Conservation (phyloP, 805 yeast genomes). For the Candida nitratophila region DNA sequence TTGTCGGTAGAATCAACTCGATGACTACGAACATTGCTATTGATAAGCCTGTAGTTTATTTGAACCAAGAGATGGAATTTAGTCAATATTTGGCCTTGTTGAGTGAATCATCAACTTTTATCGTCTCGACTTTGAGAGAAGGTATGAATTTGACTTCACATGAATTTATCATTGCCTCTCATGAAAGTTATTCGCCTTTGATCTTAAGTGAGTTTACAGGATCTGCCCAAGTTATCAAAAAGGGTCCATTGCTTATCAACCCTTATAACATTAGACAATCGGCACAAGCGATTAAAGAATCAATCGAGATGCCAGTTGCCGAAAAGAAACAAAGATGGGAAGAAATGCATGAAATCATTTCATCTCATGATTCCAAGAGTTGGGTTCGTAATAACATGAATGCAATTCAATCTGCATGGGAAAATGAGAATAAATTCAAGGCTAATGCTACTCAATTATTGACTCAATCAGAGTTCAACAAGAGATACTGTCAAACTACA, state of each 20-base stretch:
- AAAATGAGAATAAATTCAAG: slow-evolving; percentile 23
- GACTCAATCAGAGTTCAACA: slow-evolving; percentile 27
- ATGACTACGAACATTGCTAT: slow-evolving; percentile 63
- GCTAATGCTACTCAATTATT: slow-evolving; percentile 13
- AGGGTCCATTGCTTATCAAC: slow-evolving; percentile 72
- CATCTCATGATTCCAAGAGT: slow-evolving; percentile 58
- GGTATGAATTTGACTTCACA: slow-evolving; percentile 97
- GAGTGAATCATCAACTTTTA: slow-evolving; percentile 79
- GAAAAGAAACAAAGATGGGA: slow-evolving; percentile 62
- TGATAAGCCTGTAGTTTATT: slow-evolving; percentile 76
- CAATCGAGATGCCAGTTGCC: slow-evolving; percentile 56
- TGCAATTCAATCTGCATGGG: slow-evolving; percentile 46
- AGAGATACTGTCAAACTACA: slow-evolving; percentile 24
- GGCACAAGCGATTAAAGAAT: slow-evolving; percentile 52
- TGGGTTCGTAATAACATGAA: slow-evolving; percentile 63
- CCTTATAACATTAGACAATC: slow-evolving; percentile 83
- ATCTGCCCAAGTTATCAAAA: slow-evolving; percentile 68
- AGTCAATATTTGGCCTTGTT: slow-evolving; percentile 84
- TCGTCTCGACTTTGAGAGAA: slow-evolving; percentile 88
- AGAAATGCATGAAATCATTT: slow-evolving; percentile 48
- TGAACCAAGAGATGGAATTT: slow-evolving; percentile 85
- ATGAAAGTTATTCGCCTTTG: slow-evolving; percentile 68
- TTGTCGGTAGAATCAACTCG: slow-evolving; percentile 83
- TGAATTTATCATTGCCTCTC: slow-evolving; percentile 77
- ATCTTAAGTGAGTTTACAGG: slow-evolving; percentile 92